Conservation (phyloP, 257 asterid species). For the Lycium barbarum region DNA sequence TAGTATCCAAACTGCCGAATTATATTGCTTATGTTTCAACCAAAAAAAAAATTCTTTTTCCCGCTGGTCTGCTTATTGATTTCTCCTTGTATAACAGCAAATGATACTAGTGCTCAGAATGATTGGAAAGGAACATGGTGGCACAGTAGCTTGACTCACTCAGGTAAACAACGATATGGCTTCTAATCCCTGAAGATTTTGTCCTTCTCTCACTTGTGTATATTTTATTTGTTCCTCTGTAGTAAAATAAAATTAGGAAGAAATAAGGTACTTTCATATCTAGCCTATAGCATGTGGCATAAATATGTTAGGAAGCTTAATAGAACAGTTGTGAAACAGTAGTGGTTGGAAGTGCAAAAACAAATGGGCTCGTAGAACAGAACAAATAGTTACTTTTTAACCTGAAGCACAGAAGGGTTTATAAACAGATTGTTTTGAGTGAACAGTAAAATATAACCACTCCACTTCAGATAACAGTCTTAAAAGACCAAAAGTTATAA, state of each 20-base stretch:
- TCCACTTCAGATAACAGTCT: neutral
- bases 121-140: conserved; percentile 82
- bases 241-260: neutral
- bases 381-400: neutral
- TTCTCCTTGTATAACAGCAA: conserved; percentile 43
- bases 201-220: neutral
- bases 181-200: neutral
- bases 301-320: neutral
- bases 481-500: neutral
- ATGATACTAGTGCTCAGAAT: conserved; percentile 61
- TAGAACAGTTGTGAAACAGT: neutral
- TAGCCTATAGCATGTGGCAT: neutral
- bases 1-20: neutral
- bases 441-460: neutral
- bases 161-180: conserved; percentile 43
- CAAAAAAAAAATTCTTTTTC: neutral
- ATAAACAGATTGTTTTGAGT: neutral
- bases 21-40: conserved; percentile 10
- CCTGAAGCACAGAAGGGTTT: neutral
- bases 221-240: neutral
- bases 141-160: conserved; percentile 62
- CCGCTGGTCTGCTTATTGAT: conserved; percentile 29
- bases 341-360: neutral
- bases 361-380: neutral
- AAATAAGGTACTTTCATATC: neutral